Evolutionary conservation across 2,329 filamentous ascomycete genomes (phyloP), one percentile per base, ranked within the genome.

Genomic region (Claviceps sp.): DNA sequence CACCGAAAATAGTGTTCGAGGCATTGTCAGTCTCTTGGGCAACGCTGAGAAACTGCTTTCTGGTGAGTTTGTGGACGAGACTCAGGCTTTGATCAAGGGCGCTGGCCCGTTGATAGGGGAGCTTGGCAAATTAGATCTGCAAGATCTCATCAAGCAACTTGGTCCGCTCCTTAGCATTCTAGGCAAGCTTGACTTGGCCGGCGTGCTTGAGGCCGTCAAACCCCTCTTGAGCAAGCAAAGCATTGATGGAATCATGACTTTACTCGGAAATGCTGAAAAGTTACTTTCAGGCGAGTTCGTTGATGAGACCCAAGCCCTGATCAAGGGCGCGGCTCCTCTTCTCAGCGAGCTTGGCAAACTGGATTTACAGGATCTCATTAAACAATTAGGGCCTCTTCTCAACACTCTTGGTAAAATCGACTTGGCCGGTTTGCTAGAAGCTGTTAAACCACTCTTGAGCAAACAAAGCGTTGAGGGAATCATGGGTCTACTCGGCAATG

Each of bases 11-110:
- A 46, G 44, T n/a, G 13, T 67, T 34, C 57, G 63, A 1, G 62
- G 64, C 6, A 55, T 68, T 18, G 54, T 70, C 5, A 63, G 63
- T 6, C 52, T 70, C 1, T 57, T 70, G 5, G 59, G 62, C 7
- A 62, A 70, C 34, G 62, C 66, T 0, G 59, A 64, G 45, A 50
- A 58, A 4, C 60, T 67, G 0, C 57, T 71, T 0, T 63, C 62
- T 2, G 55, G 63, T 4, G 59, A 67, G 0, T 64, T 64, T 0
- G 58, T 71, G 24, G 59, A 63, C 26, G 64, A 65, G 1, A 56
- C 69, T 0, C 58, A 65, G 5, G 55, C 58, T 4, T 55, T 70
- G 2, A 57, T 71, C 14, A 56, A 56, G 0, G 67, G 68, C 5
- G 67, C 67, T 0, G 60, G 64, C 24, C 54, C 59, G 1, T 58